A percentile compares a stretch with the other conserved stretches of the same genome.
phyloP scores from a whole-genome alignment of 2,329 filamentous ascomycete genomes.

The Fusarium verrucosum region DNA sequence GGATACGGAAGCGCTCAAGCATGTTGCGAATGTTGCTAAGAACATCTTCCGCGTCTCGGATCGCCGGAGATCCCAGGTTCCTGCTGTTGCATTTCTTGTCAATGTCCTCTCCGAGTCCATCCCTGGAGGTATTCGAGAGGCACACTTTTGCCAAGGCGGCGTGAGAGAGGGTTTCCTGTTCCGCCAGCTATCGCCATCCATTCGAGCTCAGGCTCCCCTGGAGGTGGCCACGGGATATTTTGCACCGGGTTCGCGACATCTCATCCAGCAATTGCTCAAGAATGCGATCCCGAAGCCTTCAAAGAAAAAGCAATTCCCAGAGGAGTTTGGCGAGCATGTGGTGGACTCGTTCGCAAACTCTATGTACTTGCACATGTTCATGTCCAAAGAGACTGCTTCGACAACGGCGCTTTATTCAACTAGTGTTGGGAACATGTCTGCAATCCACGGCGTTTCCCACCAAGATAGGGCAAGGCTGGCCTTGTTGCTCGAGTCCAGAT shows the following conservation, averaged over 20 bases:
- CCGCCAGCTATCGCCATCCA: slow-evolving; percentile 56
- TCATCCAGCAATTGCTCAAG: slow-evolving; percentile 59
- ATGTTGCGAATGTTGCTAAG: slow-evolving; percentile 49
- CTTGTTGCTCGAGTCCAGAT: slow-evolving; percentile 70
- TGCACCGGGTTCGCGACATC: slow-evolving; percentile 57
- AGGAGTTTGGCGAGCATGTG: slow-evolving; percentile 56
- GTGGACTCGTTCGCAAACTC: slow-evolving; percentile 67
- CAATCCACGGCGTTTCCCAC: slow-evolving; percentile 70
- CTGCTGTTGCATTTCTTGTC: slow-evolving; percentile 73
- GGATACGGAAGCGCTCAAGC: slow-evolving; percentile 54
- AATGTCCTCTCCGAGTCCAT: slow-evolving; percentile 69
- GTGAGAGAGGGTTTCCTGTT: slow-evolving; percentile 75
- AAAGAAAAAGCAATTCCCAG: slow-evolving; percentile 46
- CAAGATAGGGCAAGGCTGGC: slow-evolving; percentile 68
- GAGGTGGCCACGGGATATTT: slow-evolving; percentile 66
- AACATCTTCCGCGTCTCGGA: slow-evolving; percentile 70
- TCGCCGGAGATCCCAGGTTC: slow-evolving; percentile 71
- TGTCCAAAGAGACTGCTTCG: slow-evolving; percentile 64
- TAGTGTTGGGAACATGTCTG: slow-evolving; percentile 69
- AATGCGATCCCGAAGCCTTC: slow-evolving; percentile 55
- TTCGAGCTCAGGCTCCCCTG: slow-evolving; percentile 65
- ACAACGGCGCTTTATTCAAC: slow-evolving; percentile 69
- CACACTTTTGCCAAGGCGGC: slow-evolving; percentile 76
- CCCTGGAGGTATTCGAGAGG: slow-evolving; percentile 65
- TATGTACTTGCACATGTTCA: slow-evolving; percentile 62